A percentile compares a stretch with the other conserved stretches of the same genome.
Evolutionary conservation across 306 rosid genomes (phyloP).

Genomic region (Acacia crassicarpa): DNA sequence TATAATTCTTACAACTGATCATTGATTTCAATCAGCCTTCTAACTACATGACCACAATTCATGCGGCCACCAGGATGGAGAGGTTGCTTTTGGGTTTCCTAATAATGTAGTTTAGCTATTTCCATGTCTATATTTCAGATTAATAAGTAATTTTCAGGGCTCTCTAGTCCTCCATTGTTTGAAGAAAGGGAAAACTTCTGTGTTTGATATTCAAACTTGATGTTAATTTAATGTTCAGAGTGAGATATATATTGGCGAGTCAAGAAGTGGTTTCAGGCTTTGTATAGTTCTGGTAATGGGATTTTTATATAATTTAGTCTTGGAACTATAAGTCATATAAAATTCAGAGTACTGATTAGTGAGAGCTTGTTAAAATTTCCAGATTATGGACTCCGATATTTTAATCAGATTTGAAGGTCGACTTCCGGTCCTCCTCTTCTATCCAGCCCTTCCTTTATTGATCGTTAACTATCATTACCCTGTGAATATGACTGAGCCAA

Average conservation of each 20-base stretch:
- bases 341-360: background rate
- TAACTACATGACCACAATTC: background rate
- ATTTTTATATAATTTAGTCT: background rate
- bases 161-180: background rate
- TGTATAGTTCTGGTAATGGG: background rate
- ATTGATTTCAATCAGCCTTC: background rate
- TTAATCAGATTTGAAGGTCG: background rate
- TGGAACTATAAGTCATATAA: background rate
- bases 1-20: background rate
- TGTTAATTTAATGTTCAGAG: too few relatives aligned
- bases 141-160: background rate
- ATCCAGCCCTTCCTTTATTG: background rate
- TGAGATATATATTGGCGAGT: background rate
- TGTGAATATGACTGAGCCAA: background rate
- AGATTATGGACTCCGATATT: background rate
- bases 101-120: background rate
- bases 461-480: background rate
- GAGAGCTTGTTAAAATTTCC: background rate
- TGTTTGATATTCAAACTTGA: background rate
- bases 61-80: background rate
- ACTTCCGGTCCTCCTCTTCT: background rate
- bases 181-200: background rate
- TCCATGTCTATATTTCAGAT: background rate
- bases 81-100: background rate
- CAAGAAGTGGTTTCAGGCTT: background rate